Percentiles rank a stretch among this genome's conserved stretches.
These are phyloP conservation scores for Malus hybrid DNA, from an alignment of 331 rosid species.

Conservation along the genomic window DNA sequence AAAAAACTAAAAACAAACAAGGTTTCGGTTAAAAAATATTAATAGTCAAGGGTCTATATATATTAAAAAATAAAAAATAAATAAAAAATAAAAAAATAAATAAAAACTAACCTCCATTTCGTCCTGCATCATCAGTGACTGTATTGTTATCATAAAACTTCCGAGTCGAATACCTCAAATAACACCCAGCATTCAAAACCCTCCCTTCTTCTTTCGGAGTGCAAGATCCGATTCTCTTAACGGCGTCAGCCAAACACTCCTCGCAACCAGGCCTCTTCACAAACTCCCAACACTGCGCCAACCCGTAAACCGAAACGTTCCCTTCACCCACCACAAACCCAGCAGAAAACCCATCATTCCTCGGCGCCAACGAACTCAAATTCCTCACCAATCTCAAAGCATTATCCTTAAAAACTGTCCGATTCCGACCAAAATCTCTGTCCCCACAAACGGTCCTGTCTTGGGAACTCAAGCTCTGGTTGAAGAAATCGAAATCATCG, in stretches of 20 bases:
- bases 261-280: slow-evolving; percentile 35
- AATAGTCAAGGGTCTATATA: too few species aligned
- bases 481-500: slow-evolving; percentile 49
- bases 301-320: slow-evolving; percentile 52
- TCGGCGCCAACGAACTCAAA: slow-evolving; percentile 40
- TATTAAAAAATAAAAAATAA: too few species aligned
- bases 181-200: slow-evolving; percentile 69
- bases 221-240: slow-evolving; percentile 32
- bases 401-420: slow-evolving; percentile 20
- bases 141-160: slow-evolving; percentile 53
- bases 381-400: slow-evolving; percentile 43
- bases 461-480: slow-evolving; percentile 23
- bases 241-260: slow-evolving; percentile 45
- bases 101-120: slow-evolving; percentile 27
- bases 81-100: not conserved
- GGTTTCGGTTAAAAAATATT: too few species aligned
- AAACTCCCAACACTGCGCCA: slow-evolving; percentile 80
- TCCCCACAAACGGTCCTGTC: slow-evolving; percentile 39
- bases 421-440: slow-evolving; percentile 19
- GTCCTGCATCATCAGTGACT: not conserved
- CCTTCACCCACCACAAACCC: slow-evolving; percentile 27
- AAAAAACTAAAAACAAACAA: too few species aligned
- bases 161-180: slow-evolving; percentile 52
- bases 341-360: slow-evolving; percentile 42
- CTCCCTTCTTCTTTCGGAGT: slow-evolving; percentile 56